phyloP scores from a whole-genome alignment of 225 moss, liverwort and hornwort species.

The Pseudisothecium myosuroides region DNA sequence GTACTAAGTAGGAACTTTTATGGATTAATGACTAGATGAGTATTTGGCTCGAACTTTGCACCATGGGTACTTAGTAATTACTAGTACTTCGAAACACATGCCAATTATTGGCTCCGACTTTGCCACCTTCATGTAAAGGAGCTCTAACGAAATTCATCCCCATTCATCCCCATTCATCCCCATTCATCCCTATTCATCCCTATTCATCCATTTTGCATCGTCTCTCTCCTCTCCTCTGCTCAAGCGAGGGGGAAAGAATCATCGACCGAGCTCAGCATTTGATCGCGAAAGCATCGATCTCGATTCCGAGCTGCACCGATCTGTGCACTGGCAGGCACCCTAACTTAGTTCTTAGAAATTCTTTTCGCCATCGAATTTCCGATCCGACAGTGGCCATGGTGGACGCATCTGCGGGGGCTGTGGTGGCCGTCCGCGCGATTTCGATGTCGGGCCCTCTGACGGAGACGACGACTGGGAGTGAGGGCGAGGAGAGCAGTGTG shows the following conservation, averaged over 20 bases:
- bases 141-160: neutral
- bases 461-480: conserved; percentile 47
- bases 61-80: too few species aligned
- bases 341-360: too few species aligned
- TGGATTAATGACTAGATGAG: neutral
- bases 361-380: neutral
- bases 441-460: conserved; percentile 23
- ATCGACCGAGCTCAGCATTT: neutral
- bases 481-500: conserved; percentile 39
- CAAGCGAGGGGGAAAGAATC: neutral
- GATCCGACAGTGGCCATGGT: conserved; percentile 7
- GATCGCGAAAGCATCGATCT: neutral
- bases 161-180: neutral
- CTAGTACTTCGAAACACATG: neutral
- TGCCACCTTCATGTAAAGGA: too few species aligned
- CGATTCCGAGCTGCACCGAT: neutral
- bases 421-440: conserved; percentile 35
- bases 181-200: neutral
- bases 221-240: neutral
- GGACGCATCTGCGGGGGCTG: conserved; percentile 14
- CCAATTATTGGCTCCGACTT: neutral
- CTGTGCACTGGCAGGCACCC: neutral
- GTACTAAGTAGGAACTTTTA: too few species aligned
- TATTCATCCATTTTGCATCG: neutral
- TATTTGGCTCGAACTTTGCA: neutral